A percentile compares a stretch with the other conserved stretches of the same genome.
Conservation (phyloP, 1,284 basidiomycete species). For the Cryptococcus wingfieldii region DNA sequence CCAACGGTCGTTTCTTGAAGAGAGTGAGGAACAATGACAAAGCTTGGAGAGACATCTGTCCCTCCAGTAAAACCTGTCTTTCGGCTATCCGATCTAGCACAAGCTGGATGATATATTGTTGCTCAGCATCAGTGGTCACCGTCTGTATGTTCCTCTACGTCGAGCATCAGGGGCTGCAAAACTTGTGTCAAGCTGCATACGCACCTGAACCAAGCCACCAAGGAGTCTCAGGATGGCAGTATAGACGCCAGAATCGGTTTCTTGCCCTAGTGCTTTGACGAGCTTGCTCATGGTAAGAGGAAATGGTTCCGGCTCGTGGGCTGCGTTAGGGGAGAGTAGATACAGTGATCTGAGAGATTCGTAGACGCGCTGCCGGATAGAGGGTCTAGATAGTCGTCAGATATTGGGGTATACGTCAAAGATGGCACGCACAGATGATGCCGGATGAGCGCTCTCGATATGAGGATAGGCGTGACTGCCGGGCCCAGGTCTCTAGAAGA, state of each 20-base stretch:
- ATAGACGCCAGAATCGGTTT: slow-evolving; percentile 18
- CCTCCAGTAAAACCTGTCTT: no score
- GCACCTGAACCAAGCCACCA: background rate
- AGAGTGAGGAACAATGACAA: no score
- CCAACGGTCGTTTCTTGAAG: background rate
- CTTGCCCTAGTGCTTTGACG: slow-evolving; percentile 16
- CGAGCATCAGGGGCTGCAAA: background rate
- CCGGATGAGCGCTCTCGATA: slow-evolving; percentile 22
- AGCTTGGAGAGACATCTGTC: no score
- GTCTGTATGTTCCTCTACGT: slow-evolving; percentile 15
- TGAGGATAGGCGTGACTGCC: slow-evolving; percentile 36
- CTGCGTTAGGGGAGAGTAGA: background rate
- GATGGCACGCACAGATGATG: slow-evolving; percentile 27
- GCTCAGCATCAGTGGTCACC: slow-evolving; percentile 7
- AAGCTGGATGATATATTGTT: slow-evolving; percentile 18
- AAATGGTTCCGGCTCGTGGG: slow-evolving; percentile 13
- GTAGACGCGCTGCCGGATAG: slow-evolving; percentile 29
- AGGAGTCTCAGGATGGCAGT: slow-evolving; percentile 4
- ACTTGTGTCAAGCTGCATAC: background rate
- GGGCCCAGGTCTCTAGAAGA: slow-evolving; percentile 39
- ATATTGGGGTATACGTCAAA: background rate
- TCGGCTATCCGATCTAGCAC: slow-evolving; percentile 6
- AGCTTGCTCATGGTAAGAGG: slow-evolving; percentile 28
- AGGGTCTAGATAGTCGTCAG: slow-evolving; percentile 16
- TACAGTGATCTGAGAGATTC: slow-evolving; percentile 26